Evolutionary conservation across 345 rosid genomes (phyloP).

Genomic region (Toxicodendron radicans): DNA sequence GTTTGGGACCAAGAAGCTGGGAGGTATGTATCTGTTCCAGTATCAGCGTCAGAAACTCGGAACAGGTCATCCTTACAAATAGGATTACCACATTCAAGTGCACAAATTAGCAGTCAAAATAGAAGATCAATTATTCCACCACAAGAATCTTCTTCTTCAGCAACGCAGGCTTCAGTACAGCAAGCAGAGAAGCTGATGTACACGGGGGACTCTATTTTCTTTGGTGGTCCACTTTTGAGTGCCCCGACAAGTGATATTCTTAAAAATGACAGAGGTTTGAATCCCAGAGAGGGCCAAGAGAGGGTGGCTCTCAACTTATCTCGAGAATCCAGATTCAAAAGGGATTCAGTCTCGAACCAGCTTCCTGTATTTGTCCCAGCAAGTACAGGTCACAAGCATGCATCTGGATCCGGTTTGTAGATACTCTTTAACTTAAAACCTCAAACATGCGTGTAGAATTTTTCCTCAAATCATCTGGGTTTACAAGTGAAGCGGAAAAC

Average conservation of each 20-base stretch:
- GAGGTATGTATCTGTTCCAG: conserved; percentile 78
- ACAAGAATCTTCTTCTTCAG: conserved; percentile 50
- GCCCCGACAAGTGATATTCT: conserved; percentile 54
- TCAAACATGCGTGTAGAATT: conserved; percentile 8
- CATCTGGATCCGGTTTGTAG: conserved; percentile 50
- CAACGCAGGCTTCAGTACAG: conserved; percentile 42
- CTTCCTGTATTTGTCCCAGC: conserved; percentile 90
- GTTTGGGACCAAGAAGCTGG: conserved; percentile 97
- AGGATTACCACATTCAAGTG: conserved; percentile 40
- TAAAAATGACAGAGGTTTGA: conserved; percentile 52
- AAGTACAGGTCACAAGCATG: conserved; percentile 40
- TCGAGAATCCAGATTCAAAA: conserved; percentile 79
- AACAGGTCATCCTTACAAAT: conserved; percentile 47
- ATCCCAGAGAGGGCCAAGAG: conserved; percentile 57
- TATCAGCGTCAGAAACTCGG: conserved; percentile 65
- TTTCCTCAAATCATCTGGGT: conserved; percentile 5
- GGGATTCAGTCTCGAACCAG: conserved; percentile 85
- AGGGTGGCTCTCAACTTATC: conserved; percentile 59
- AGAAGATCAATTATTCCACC: conserved; percentile 43
- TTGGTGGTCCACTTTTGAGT: conserved; percentile 85
- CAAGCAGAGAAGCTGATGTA: conserved; percentile 75
- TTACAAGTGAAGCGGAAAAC: neutral
- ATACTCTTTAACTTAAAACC: neutral
- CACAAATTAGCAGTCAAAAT: conserved; percentile 42
- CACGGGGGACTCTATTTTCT: conserved; percentile 94